A percentile compares a stretch with the other conserved stretches of the same genome.
These are phyloP conservation scores for Geosmithia flava DNA, from an alignment of 2,329 filamentous ascomycete genomes.

Conservation along the genomic window DNA sequence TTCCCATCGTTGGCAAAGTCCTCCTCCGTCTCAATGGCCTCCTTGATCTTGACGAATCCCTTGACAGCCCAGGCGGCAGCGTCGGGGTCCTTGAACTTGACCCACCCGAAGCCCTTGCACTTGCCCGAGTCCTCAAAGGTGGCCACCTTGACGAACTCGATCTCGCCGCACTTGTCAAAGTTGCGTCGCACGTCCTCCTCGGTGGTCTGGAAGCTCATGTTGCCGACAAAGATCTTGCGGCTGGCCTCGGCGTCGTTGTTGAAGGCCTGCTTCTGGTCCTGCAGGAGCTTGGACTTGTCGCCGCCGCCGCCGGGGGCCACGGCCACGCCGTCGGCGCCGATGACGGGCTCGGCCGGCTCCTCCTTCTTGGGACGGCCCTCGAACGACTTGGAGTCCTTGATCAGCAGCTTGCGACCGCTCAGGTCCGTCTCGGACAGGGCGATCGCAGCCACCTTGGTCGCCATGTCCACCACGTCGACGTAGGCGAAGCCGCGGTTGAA, in stretches of 20 bases:
- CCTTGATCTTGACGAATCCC: constrained; percentile 64
- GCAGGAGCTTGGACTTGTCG: constrained; percentile 5
- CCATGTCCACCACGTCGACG: constrained; percentile 69
- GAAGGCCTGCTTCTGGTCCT: constrained; percentile 16
- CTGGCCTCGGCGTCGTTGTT: constrained; percentile 45
- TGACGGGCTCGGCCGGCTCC: constrained; percentile 14
- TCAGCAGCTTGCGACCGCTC: constrained; percentile 66
- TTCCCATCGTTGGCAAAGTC: constrained; percentile 45
- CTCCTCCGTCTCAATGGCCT: constrained; percentile 49
- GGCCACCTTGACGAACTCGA: constrained; percentile 76
- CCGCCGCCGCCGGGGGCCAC: not conserved
- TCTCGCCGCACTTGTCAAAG: constrained; percentile 73
- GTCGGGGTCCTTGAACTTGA: constrained; percentile 73
- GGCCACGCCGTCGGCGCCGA: constrained; percentile 12
- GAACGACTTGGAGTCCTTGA: constrained; percentile 86
- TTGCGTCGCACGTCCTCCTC: constrained; percentile 71
- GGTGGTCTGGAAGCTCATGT: constrained; percentile 70
- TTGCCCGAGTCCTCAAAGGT: constrained; percentile 96
- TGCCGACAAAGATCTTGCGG: constrained; percentile 83
- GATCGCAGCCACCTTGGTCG: constrained; percentile 64
- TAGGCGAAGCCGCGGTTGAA: constrained; percentile 94
- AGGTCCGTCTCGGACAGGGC: constrained; percentile 77
- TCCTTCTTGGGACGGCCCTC: constrained; percentile 74
- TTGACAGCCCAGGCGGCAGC: constrained; percentile 58
- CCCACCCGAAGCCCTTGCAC: constrained; percentile 95